Evolutionary conservation across 1,139 yeast genomes (phyloP), one percentile per base, ranked within the genome.

Genomic region (Diutina catenulata): DNA sequence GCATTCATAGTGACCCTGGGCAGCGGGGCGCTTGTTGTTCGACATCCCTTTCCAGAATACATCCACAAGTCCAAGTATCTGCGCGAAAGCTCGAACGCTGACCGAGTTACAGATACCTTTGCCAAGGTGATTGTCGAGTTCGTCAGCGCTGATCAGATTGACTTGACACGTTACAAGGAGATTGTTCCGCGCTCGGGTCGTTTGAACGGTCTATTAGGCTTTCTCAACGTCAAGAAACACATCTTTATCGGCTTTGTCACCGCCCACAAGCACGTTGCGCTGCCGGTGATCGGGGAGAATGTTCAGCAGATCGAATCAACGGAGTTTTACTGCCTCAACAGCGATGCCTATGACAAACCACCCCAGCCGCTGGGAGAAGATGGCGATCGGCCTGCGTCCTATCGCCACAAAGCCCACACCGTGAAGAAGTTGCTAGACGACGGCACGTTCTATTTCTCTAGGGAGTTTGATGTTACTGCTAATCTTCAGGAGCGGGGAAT

Each of bases 401-500:
- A 31, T 10, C 24, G 21, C 10, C 25, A 31, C 19, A 31, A 31
- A 19, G 76, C 82, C 25, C 67, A 70, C 23, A 69, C 80, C 2
- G 65, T 79, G 2, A 62, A 71, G 40, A 71, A 71, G 45, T 54
- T 80, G 10, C 57, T 80, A 22, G 64, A 75, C 11, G 70, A 69
- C 48, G 91, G 86, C 0, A 64, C 76, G 2, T 81, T 80, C 50
- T 80, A 71, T 49, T 80, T 70, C 53, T 77, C 87, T 0, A 62
- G 67, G 26, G 69, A 75, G 41, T 79, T 78, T 49, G 91, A 81
- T 52, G 56, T 80, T 26, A 74, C 84, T 0, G 72, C 76, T 21
- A 69, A 62, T 25, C 45, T 77, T 3, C 86, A 80, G 52, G 81
- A 72, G 44, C 56, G 87, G 46, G 28, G 29, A 6, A 68, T 69